Base-by-base conservation (phyloP, 2,329 filamentous ascomycete species). In the Xenoacremonium recifei region DNA sequence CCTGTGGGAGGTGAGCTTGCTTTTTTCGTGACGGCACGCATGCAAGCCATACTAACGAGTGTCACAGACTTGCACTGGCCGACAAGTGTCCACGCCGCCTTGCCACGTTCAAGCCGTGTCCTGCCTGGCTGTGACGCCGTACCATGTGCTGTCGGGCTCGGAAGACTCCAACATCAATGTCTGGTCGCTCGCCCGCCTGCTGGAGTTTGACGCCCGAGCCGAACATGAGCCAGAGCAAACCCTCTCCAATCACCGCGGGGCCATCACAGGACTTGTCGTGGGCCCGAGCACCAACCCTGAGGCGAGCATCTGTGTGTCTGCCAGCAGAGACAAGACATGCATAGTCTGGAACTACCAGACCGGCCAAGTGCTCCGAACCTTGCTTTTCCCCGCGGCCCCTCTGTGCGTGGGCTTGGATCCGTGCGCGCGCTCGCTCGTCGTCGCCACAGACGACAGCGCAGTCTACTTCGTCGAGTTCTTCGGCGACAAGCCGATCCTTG, bases 321-420 rank as follows among this genome's bases (percentile, higher is more conserved):
- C 84, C 6, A 89, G 89, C 51, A 83, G 80, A 55, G 93, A 97
- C 68, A 91, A 88, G 66, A 93, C 89, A 6, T 89, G 89, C 54
- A 84, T 96, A 57, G 75, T 95, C 46, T 99, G 93, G 93, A 91
- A 97, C 67, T 95, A 95, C 62, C 81, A 84, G 48, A 87, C 82
- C 1, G 89, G 89, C 29, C 79, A 81, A 46, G 73, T 85, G 10
- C 70, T 97, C 43, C 82, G 91, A 32, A 97, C 90, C 4, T 82
- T 95, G 50, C 75, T 97, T 30, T 80, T 97, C 42, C 81, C 87
- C 2, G 74, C 77, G n/a, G 71, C 77, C 15, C 89, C 91, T 13
- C 72, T 85, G 21, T 90, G 85, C 54, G 63, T 92, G 23, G 72
- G 80, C 7, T 71, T 97, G 4, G 93, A 97, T 63, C 86, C 91